These are phyloP conservation scores for Penicillium argentinense DNA, from an alignment of 495 filamentous ascomycete species.

Conservation along the genomic window DNA sequence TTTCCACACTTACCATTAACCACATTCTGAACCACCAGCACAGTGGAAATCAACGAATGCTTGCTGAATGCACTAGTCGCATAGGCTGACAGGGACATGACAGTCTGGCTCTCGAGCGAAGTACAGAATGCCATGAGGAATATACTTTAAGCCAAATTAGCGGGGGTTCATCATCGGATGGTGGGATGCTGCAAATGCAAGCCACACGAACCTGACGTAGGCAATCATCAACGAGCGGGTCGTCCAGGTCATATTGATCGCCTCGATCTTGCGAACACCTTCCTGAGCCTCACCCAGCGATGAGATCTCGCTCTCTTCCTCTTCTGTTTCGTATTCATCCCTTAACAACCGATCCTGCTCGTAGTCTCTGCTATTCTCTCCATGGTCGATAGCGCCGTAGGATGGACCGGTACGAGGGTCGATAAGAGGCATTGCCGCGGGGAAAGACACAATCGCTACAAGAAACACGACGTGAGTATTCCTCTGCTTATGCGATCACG, in stretches of 20 bases:
- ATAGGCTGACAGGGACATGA: constrained; percentile 54
- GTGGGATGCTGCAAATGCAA: constrained; percentile 9
- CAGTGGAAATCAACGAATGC: constrained; percentile 58
- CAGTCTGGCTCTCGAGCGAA: constrained; percentile 56
- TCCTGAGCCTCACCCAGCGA: constrained; percentile 45
- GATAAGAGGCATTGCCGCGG: constrained; percentile 39
- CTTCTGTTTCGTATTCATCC: constrained; percentile 30
- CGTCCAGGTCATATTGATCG: constrained; percentile 57
- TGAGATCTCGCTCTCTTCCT: constrained; percentile 22
- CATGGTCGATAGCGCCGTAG: constrained; percentile 41
- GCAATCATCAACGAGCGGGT: constrained; percentile 50
- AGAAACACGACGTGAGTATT: too few species aligned
- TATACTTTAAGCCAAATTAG: constrained; percentile 43
- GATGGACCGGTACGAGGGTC: constrained; percentile 36
- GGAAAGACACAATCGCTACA: too few species aligned
- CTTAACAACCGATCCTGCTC: constrained; percentile 38
- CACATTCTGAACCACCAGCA: constrained; percentile 57
- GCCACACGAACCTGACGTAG: constrained; percentile 51
- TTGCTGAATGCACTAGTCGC: constrained; percentile 60
- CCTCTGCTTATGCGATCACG: constrained; percentile 5
- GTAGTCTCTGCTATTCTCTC: constrained; percentile 24
- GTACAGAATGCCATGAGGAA: constrained; percentile 58
- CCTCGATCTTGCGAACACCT: constrained; percentile 57
- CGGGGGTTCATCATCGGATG: not conserved
- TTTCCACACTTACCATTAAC: constrained; percentile 53